A percentile compares a stretch with the other conserved stretches of the same genome.
These are phyloP conservation scores for Syzygium malaccense DNA, from an alignment of 441 rosid species.

Conservation along the genomic window DNA sequence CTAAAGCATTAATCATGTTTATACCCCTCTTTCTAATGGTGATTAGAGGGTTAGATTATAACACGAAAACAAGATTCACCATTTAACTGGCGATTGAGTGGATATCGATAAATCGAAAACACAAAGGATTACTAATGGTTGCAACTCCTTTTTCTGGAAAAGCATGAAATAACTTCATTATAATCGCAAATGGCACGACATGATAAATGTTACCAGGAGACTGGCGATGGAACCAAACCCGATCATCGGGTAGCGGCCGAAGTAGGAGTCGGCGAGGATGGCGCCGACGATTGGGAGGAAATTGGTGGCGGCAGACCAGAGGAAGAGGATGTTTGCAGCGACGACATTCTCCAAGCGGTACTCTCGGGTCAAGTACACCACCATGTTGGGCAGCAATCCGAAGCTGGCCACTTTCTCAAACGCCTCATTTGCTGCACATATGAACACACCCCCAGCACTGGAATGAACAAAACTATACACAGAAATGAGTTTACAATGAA, in stretches of 20 bases:
- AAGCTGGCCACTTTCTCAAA: slow-evolving; percentile 81
- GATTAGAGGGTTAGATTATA: not conserved
- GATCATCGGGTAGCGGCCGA: slow-evolving; percentile 78
- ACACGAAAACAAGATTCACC: no score
- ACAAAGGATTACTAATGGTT: not conserved
- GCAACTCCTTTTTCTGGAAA: not conserved
- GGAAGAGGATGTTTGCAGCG: slow-evolving; percentile 49
- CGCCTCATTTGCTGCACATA: slow-evolving; percentile 60
- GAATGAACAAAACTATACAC: not conserved
- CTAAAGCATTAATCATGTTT: not conserved
- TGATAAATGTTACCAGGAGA: slow-evolving; percentile 33
- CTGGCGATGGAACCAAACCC: slow-evolving; percentile 53
- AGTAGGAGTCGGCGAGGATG: slow-evolving; percentile 65
- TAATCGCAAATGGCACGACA: not conserved
- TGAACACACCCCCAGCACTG: not conserved
- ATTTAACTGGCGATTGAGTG: not conserved
- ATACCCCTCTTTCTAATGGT: not conserved
- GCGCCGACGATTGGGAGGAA: slow-evolving; percentile 71
- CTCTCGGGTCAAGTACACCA: slow-evolving; percentile 50
- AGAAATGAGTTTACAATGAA: not conserved
- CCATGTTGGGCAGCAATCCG: slow-evolving; percentile 71
- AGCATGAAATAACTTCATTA: not conserved
- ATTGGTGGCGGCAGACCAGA: slow-evolving; percentile 71
- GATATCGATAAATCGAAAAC: not conserved
- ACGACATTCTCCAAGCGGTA: slow-evolving; percentile 41